These are phyloP conservation scores for Danielozyma ontarioensis DNA, from an alignment of 805 yeast species.

Conservation along the genomic window DNA sequence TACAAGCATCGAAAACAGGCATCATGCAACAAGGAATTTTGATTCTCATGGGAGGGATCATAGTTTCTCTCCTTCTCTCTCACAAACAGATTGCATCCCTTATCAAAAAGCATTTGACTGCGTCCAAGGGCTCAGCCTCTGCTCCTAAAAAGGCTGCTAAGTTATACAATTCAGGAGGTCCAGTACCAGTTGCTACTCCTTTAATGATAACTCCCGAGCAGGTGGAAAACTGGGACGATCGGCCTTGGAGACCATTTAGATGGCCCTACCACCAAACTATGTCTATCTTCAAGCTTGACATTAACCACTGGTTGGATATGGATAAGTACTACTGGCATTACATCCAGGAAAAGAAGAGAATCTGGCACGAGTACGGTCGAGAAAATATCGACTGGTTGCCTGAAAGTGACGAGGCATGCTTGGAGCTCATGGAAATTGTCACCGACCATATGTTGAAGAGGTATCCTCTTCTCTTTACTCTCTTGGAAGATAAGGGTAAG, in stretches of 20 bases:
- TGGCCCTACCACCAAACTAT: constrained; percentile 80
- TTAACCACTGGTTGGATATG: constrained; percentile 77
- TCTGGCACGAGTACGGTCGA: constrained; percentile 52
- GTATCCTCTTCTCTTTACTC: constrained; percentile 58
- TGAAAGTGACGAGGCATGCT: constrained; percentile 54
- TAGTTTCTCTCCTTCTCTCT: constrained; percentile 8
- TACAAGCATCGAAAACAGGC: constrained; percentile 1
- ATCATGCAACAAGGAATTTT: constrained; percentile 2
- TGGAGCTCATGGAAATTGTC: constrained; percentile 61
- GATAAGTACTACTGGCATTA: constrained; percentile 69
- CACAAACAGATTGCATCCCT: constrained; percentile 8
- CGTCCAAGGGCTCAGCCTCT: no score
- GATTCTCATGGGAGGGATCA: constrained; percentile 8
- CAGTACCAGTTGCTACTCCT: constrained; percentile 48
- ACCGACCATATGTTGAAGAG: constrained; percentile 54
- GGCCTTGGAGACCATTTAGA: constrained; percentile 79
- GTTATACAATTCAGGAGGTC: constrained; percentile 5
- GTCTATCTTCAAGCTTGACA: constrained; percentile 67
- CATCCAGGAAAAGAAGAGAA: constrained; percentile 56
- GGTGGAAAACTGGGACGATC: constrained; percentile 59
- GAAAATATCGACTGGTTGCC: constrained; percentile 65
- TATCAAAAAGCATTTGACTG: no score
- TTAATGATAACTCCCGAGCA: constrained; percentile 62
- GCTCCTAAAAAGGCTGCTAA: no score
- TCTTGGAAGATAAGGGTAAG: constrained; percentile 27